A percentile compares a stretch with the other conserved stretches of the same genome.
Conservation (phyloP, 2,329 filamentous ascomycete species). For the Talaromyces sp. region DNA sequence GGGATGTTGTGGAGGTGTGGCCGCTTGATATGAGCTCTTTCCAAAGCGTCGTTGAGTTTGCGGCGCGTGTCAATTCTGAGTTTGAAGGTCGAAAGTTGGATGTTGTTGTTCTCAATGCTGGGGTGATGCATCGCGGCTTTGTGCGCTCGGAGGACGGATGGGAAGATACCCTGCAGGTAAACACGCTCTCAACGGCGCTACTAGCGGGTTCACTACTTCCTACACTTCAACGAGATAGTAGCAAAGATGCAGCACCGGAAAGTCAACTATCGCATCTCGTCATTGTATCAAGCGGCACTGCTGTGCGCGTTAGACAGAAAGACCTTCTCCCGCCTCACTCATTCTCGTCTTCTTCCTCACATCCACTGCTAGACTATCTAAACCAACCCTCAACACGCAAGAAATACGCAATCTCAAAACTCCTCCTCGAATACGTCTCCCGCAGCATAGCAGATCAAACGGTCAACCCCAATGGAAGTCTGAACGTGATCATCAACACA, state of each 20-base stretch:
- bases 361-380: constrained; percentile 35
- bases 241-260: not conserved
- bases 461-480: constrained; percentile 32
- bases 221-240: constrained; percentile 35
- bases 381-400: constrained; percentile 29
- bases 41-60: constrained; percentile 47
- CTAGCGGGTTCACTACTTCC: constrained; percentile 55
- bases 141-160: constrained; percentile 44
- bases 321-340: constrained; percentile 25
- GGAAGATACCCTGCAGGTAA: constrained; percentile 58
- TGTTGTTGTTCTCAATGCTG: constrained; percentile 48
- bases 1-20: constrained; percentile 44
- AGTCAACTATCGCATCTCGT: constrained; percentile 41
- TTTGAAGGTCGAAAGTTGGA: constrained; percentile 40
- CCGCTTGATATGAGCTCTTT: constrained; percentile 50
- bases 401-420: constrained; percentile 46
- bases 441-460: constrained; percentile 37
- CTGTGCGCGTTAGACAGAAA: constrained; percentile 34
- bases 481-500: constrained; percentile 46
- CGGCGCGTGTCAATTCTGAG: constrained; percentile 35
- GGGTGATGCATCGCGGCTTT: constrained; percentile 43
- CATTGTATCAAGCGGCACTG: constrained; percentile 47
- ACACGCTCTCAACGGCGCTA: constrained; percentile 57
- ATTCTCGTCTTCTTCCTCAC: not conserved
- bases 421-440: constrained; percentile 44